Conservation (phyloP, 176 grass and related monocot genomes). For the Musa acuminata region DNA sequence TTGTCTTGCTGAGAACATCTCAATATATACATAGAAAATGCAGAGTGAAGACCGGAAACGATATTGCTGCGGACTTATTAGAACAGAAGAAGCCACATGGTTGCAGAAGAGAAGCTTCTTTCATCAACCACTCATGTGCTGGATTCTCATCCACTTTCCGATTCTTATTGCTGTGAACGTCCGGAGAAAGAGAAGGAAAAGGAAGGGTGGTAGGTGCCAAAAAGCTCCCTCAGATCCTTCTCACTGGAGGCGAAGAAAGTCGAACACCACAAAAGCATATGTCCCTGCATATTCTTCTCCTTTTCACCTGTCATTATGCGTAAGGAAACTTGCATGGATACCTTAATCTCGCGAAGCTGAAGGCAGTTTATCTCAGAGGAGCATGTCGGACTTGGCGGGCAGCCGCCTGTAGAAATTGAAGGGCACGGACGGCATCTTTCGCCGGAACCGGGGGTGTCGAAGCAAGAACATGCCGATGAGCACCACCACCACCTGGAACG, state of each 20-base stretch:
- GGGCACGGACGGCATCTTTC: slow-evolving; percentile 47
- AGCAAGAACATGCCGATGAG: slow-evolving; percentile 43
- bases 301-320: no score
- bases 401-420: slow-evolving; percentile 69
- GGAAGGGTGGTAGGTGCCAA: no score
- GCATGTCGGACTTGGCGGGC: slow-evolving; percentile 45
- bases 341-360: no score
- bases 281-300: no score
- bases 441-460: slow-evolving; percentile 50
- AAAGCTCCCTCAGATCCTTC: no score
- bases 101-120: neutral
- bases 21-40: no score
- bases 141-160: neutral
- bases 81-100: no score
- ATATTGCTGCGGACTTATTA: neutral
- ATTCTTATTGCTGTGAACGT: neutral
- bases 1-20: no score
- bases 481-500: slow-evolving; percentile 37
- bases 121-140: neutral
- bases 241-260: neutral
- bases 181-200: no score
- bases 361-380: slow-evolving; percentile 20
- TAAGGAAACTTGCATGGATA: no score
- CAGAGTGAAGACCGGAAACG: no score
- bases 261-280: neutral